Evolutionary conservation across 2,329 filamentous ascomycete genomes (phyloP).

Genomic region (Parascedosporium putredinis): DNA sequence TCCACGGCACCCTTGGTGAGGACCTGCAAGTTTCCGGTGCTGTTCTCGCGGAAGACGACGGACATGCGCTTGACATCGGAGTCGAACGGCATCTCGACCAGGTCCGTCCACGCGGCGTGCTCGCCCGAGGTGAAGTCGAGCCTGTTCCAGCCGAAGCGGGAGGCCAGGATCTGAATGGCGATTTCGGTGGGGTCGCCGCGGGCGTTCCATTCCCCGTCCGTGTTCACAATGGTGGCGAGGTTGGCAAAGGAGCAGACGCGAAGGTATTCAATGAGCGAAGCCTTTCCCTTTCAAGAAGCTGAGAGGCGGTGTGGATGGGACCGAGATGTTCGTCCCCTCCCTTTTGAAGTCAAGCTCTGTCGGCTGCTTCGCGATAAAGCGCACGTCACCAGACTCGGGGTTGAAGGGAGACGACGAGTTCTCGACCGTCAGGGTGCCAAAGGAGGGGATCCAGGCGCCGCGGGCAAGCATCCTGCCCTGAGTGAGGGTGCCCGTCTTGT

Average conservation of each 20-base stretch:
- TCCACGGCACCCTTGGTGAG: constrained; percentile 60
- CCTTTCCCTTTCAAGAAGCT: constrained; percentile 31
- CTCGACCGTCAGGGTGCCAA: constrained; percentile 47
- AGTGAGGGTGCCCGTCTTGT: constrained; percentile 50
- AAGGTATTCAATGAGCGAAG: constrained; percentile 40
- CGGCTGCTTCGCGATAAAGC: constrained; percentile 26
- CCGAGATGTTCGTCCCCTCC: constrained; percentile 17
- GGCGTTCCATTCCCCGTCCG: constrained; percentile 42
- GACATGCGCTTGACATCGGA: constrained; percentile 67
- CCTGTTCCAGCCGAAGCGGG: constrained; percentile 53
- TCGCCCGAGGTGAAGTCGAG: constrained; percentile 38
- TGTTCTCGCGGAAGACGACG: constrained; percentile 45
- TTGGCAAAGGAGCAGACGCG: constrained; percentile 49
- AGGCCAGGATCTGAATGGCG: constrained; percentile 61
- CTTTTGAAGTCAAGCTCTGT: constrained; percentile 27
- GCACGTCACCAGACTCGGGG: constrained; percentile 40
- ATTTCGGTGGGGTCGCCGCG: constrained; percentile 61
- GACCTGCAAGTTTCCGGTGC: constrained; percentile 19
- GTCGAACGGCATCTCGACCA: constrained; percentile 61
- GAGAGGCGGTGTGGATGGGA: constrained; percentile 15
- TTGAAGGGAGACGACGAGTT: constrained; percentile 45
- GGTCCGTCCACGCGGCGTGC: constrained; percentile 39
- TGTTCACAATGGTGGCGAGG: constrained; percentile 36
- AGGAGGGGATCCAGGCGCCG: constrained; percentile 46
- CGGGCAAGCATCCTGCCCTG: constrained; percentile 55